Evolutionary conservation across 208 protist species (phyloP).

Genomic region (Leishmania mexicana): DNA sequence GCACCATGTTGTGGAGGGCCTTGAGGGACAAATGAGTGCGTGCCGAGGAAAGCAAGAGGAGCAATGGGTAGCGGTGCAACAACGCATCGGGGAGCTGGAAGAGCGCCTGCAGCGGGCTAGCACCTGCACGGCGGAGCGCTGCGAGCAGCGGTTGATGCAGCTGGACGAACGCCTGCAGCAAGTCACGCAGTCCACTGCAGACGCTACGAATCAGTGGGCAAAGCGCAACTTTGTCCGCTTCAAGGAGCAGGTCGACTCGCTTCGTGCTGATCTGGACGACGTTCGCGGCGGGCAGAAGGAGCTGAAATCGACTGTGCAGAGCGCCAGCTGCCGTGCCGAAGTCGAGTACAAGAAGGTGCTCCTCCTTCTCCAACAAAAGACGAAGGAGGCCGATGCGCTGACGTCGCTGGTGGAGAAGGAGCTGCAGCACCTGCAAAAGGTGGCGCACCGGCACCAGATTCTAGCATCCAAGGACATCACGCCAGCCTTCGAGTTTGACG

Average conservation of each 20-base stretch:
- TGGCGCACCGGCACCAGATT: slow-evolving; percentile 61
- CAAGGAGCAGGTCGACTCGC: slow-evolving; percentile 70
- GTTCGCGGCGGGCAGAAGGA: slow-evolving; percentile 43
- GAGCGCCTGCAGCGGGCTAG: slow-evolving; percentile 9
- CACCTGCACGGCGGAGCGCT: slow-evolving; percentile 9
- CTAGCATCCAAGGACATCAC: slow-evolving; percentile 48
- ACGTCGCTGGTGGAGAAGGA: slow-evolving; percentile 74
- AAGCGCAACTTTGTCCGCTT: slow-evolving; percentile 79
- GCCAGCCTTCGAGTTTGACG: slow-evolving; percentile 16
- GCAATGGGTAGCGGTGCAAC: slow-evolving; percentile 22
- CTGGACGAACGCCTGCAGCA: slow-evolving; percentile 23
- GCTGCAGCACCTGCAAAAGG: slow-evolving; percentile 61
- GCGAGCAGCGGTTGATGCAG: slow-evolving; percentile 34
- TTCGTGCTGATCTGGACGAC: slow-evolving; percentile 36
- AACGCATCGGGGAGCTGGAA: slow-evolving; percentile 20
- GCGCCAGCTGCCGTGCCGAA: slow-evolving; percentile 60
- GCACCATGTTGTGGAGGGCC: slow-evolving; percentile 16
- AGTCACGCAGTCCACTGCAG: slow-evolving; percentile 40
- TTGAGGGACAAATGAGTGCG: slow-evolving; percentile 17
- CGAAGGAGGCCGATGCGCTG: slow-evolving; percentile 67
- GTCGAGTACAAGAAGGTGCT: slow-evolving; percentile 73
- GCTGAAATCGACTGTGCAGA: slow-evolving; percentile 37
- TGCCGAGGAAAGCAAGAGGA: slow-evolving; percentile 28
- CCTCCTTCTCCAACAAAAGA: slow-evolving; percentile 59
- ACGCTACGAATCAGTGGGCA: slow-evolving; percentile 66